Evolutionary conservation across 352 stramenopile genomes (phyloP), one percentile per base, ranked within the genome.

Genomic region (Phytopythium boreale): DNA sequence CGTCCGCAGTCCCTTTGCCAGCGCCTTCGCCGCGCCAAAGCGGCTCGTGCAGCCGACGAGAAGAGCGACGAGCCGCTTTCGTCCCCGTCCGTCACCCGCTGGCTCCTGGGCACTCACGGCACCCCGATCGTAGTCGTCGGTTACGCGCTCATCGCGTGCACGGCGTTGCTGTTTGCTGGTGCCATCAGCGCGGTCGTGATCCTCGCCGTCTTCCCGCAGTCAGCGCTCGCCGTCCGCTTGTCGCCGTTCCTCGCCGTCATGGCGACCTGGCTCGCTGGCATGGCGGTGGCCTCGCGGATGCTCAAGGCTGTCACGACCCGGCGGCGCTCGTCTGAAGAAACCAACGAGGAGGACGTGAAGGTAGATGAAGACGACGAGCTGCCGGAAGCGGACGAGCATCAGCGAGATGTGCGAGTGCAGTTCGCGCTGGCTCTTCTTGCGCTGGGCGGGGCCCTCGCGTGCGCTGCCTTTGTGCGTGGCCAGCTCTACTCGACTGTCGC

Each of bases 401-500:
- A 41, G 12, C 52, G 52, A 44, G 39, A 46, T 19, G 29, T 68
- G 31, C 64, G 67, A 22, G 66, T 63, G 19, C n/a, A 69, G 29
- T 56, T 71, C 24, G 56, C 69, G 0, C 62, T 73, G 3, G 26
- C 64, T 2, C 71, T 62, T 47, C 56, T 82, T 12, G 66, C 61
- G 55, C 59, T 61, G 5, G 56, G 56, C 17, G 56, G 56, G 0
- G 67, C 76, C 4, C 77, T 71, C 20, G 68, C 75, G 17, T 85
- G 89, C 61, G 74, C 72, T 11, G 71, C 82, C 15, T 92, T 92
- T 55, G 61, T 92, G 6, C 82, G 85, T 3, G 84, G 79, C 0
- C 85, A 94, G 61, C 67, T 92, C 19, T 92, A 90, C 69, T 82
- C 83, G 14, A 84, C 79, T 0, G 64, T 90, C 39, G 71, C 89